Evolutionary conservation across 2,329 filamentous ascomycete genomes (phyloP).

Genomic region (Fusarium solani-melongenae): DNA sequence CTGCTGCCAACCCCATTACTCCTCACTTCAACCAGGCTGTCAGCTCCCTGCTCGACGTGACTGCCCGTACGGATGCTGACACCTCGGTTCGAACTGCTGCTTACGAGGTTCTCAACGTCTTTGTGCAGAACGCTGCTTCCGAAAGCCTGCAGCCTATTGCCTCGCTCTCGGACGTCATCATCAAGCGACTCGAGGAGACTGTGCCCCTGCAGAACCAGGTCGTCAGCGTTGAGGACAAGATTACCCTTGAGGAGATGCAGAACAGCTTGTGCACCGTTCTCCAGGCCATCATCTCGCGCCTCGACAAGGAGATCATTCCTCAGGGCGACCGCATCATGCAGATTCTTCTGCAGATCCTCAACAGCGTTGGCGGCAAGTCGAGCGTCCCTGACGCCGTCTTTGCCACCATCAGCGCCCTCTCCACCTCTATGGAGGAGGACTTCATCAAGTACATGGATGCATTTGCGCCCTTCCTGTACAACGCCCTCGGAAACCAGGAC

Average conservation of each 20-base stretch:
- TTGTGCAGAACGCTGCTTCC: constrained; percentile 89
- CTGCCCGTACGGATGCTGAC: constrained; percentile 83
- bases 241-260: constrained; percentile 97
- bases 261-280: constrained; percentile 93
- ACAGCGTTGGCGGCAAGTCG: constrained; percentile 82
- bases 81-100: constrained; percentile 92
- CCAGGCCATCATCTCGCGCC: constrained; percentile 88
- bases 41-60: constrained; percentile 84
- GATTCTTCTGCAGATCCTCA: constrained; percentile 82
- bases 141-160: constrained; percentile 86
- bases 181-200: constrained; percentile 91
- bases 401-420: constrained; percentile 89
- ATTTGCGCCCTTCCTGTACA: constrained; percentile 92
- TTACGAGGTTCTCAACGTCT: constrained; percentile 96
- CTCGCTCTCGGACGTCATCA: constrained; percentile 84
- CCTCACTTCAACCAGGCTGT: constrained; percentile 95
- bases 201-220: constrained; percentile 91
- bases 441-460: constrained; percentile 98
- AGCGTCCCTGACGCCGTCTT: constrained; percentile 96
- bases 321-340: constrained; percentile 96
- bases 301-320: constrained; percentile 91
- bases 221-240: constrained; percentile 95
- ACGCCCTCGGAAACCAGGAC: constrained; percentile 93
- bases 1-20: constrained; percentile 82
- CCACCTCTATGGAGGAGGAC: constrained; percentile 89